Conservation (phyloP, 2,329 filamentous ascomycete species). For the Neofusicoccum umdonicola region DNA sequence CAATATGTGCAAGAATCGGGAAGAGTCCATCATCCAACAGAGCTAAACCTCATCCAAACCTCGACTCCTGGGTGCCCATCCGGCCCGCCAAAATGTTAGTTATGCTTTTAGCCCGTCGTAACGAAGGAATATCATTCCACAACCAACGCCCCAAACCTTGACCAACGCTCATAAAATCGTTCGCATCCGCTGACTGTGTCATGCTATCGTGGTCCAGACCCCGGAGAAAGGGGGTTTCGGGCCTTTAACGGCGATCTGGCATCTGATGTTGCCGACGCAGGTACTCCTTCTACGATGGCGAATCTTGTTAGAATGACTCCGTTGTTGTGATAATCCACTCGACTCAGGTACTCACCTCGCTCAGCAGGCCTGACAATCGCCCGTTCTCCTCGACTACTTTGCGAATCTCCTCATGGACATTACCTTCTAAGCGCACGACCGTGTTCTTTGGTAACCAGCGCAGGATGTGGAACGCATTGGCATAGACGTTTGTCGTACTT, state of each 20-base stretch:
- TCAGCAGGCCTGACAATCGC: constrained; percentile 38
- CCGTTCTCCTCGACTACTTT: constrained; percentile 44
- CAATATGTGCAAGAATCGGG: neutral
- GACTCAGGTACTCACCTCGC: constrained; percentile 33
- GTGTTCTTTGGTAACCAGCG: constrained; percentile 46
- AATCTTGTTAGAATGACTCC: neutral
- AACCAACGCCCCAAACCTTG: neutral
- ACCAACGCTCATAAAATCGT: neutral
- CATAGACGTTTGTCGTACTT: constrained; percentile 44
- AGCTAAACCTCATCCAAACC: neutral
- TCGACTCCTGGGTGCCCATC: neutral
- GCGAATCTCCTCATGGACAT: constrained; percentile 39
- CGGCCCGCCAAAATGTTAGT: neutral
- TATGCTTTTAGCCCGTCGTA: neutral
- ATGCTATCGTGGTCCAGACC: constrained; percentile 21
- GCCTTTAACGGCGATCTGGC: constrained; percentile 25
- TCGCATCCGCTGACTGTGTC: neutral
- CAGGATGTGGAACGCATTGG: constrained; percentile 48
- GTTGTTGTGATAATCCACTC: neutral
- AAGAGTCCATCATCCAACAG: neutral
- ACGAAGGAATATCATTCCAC: neutral
- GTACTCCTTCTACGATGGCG: constrained; percentile 27
- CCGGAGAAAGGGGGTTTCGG: constrained; percentile 21
- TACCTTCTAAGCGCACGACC: constrained; percentile 40
- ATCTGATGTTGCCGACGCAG: constrained; percentile 38